Conservation (phyloP, 2,329 filamentous ascomycete genomes). For the Rosellinia necatrix region DNA sequence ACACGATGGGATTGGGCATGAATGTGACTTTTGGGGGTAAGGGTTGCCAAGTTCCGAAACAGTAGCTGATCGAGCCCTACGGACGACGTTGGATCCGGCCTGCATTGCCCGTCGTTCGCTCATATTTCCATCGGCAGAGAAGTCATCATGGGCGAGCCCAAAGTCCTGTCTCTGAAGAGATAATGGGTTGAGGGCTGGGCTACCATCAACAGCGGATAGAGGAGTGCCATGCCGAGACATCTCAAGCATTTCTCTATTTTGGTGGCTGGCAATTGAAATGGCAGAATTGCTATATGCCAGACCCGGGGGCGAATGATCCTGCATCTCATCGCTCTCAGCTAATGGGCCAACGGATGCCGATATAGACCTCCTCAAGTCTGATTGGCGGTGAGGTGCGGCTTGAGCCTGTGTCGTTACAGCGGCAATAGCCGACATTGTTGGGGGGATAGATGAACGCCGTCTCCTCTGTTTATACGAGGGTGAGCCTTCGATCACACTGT, state of each 20-base stretch:
- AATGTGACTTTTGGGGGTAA: constrained; percentile 97
- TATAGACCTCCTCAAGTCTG: constrained; percentile 88
- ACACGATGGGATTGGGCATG: constrained; percentile 97
- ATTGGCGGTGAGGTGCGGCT: constrained; percentile 74
- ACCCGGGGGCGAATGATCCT: constrained; percentile 78
- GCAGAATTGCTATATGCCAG: constrained; percentile 73
- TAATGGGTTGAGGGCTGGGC: constrained; percentile 73
- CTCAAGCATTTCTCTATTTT: constrained; percentile 80
- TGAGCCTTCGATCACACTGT: constrained; percentile 95
- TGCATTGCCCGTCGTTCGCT: constrained; percentile 70
- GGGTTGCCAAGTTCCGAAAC: constrained; percentile 90
- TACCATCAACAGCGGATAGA: constrained; percentile 80
- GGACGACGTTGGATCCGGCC: constrained; percentile 75
- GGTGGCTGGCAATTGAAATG: constrained; percentile 65
- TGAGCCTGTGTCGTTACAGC: constrained; percentile 62
- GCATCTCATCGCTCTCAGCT: constrained; percentile 77
- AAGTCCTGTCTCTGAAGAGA: constrained; percentile 74
- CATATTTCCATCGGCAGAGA: constrained; percentile 62
- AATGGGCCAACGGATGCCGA: constrained; percentile 85
- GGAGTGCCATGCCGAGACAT: constrained; percentile 92
- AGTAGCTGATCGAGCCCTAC: constrained; percentile 90
- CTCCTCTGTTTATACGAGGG: constrained; percentile 98
- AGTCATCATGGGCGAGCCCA: constrained; percentile 66
- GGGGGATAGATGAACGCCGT: constrained; percentile 89
- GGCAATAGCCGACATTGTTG: constrained; percentile 71